Evolutionary conservation across 2,329 filamentous ascomycete species (phyloP), one percentile per base, ranked within the genome.

Genomic region (Exophiala dermatitidis): DNA sequence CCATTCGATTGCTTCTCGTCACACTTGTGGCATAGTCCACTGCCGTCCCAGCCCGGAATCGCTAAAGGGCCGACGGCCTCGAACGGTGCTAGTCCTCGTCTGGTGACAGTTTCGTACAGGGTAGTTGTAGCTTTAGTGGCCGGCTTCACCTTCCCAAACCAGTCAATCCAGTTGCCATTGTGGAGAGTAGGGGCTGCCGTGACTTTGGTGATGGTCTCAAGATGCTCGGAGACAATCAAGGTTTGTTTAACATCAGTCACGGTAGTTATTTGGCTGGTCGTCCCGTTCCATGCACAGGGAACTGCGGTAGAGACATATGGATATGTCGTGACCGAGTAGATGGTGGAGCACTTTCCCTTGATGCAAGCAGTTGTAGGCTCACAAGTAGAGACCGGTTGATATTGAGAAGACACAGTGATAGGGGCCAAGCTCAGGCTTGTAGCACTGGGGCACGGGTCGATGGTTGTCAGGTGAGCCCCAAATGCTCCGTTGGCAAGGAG

Each of bases 261-360:
- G 5, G 40, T 51, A n/a, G 46, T 42, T 4, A 28, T 48, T 28
- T 41, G 43, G 6, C 36, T 50, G 12, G 50, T 56, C 6, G 42
- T 50, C 4, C 50, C 50, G 28, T 50, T 45, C 49, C 53, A 53
- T 9, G 48, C 53, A 37, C 53, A 56, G 31, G 56, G 56, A 36
- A 56, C 50, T 7, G 45, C 50, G 5, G 50, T 59, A 28, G 50
- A 56, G 9, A 59, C 46, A 50, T 50, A 59, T 5, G 46, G 34
- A 42, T 47, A 59, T n/a, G 53, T 57, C 29, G 42, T 52, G 30
- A 48, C 54, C 12, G 32, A 36, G 48, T 43, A 49, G 29, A 5
- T 47, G 3, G 50, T 52, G 36, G 44, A 52, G 26, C 50, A 52
- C 28, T 52, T 41, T 28, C 50, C 50, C 36, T 48, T 52, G 29